Evolutionary conservation across 257 asterid species (phyloP), one percentile per base, ranked within the genome.

Genomic region (Lantana camara): DNA sequence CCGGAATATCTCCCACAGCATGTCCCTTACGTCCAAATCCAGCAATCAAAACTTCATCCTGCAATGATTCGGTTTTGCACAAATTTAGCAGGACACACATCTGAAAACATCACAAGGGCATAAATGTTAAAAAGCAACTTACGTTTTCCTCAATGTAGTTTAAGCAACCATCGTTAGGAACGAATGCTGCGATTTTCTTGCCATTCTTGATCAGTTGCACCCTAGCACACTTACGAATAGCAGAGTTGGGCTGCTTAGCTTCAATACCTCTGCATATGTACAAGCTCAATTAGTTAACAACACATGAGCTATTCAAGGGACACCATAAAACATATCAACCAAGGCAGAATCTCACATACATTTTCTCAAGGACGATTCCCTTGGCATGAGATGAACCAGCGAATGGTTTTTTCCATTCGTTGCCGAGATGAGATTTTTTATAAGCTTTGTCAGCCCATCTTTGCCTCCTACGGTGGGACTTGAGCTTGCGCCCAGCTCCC

Each of bases 1-100:
- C 95, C 0, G 95, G 93, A 73, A 87, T 87, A 87, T 87, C 95
- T 75, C 95, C 95, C 53, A 87, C 95, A 0, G 95, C 93, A 15
- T 87, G 95, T 50, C 93, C 95, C 60, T 87, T 87, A 21, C 95
- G 90, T 15, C 95, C 95, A 64, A 87, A 87, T 69, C 95, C 95
- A 69, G 95, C 95, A 50, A 87, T 87, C 85, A 87, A 72, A 57
- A 87, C 95, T 71, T 87, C 95, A 21, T 87, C 93, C 95, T 87
- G 85, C 19, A 24, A 50, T 48, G 64, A 5, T 21, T 51, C 29
- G 5, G 24, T 52, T n/a, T 52, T n/a, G 22, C 45, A 24, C 53
- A 11, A 27, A 2, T 19, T 23, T 24, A 12, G 11, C 37, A 49
- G 38, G 9, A 4, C 3, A 4, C 24, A 42, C 9, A 7, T n/a